Base-by-base conservation (phyloP, 2,329 filamentous ascomycete species). In the Ophiosphaerella korrae region DNA sequence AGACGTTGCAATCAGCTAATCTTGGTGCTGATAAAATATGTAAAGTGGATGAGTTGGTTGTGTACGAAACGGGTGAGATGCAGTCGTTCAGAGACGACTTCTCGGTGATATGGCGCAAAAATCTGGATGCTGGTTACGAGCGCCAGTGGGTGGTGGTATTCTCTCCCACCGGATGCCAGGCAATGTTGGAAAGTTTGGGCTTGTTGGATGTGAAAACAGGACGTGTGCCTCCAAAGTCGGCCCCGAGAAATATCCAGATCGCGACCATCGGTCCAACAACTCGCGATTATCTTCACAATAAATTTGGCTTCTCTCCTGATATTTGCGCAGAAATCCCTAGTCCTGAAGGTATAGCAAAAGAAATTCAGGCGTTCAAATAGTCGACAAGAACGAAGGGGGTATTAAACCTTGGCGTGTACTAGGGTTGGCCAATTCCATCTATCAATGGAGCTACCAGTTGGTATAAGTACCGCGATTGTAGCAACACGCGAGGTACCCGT, bases 231-330 rank as follows among this genome's bases (percentile, higher is more conserved):
- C 57, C 47, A 11, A 11, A 29, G 49, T 46, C 32, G 24, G 48
- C 34, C 32, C 46, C 44, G 18, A 75, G 75, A 8, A 80, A 72
- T 43, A 88, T 86, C 1, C 85, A 83, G 55, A 79, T 97, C 53
- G 90, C 88, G 12, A 95, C 92, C 0, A 99, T 99, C 73, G 94
- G 94, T 0, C 93, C 94, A 11, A 99, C 94, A 14, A 99, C 94
- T 9, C 82, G 87, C 56, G 86, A 92, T 60, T 86, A 90, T 74
- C 75, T 99, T 38, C 70, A 78, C 13, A 77, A 79, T 16, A 81
- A 79, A 1, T 90, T 91, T 70, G 83, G 76, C 1, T 88, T 86
- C 57, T 80, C 85, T 62, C 85, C 90, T 1, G 86, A 93, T 68
- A 88, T 89, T n/a, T 95, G 88, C 72, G 90, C 94, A 1, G 84